phyloP scores from a whole-genome alignment of 495 filamentous ascomycete genomes.

The Xylaria sp. region DNA sequence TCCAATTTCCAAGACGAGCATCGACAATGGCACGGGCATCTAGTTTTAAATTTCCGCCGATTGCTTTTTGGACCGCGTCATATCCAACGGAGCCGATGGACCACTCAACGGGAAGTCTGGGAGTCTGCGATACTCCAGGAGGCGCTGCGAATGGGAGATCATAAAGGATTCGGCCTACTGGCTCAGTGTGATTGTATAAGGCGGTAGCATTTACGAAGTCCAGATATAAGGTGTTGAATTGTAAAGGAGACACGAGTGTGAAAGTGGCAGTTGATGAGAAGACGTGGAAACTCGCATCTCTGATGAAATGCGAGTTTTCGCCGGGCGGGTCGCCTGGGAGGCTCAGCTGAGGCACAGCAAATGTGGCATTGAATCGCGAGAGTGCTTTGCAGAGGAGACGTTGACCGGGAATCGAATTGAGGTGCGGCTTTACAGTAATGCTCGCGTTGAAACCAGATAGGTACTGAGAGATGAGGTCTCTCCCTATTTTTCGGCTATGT shows the following conservation, averaged over 20 bases:
- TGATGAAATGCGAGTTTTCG: conserved; percentile 70
- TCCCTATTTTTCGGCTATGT: conserved; percentile 65
- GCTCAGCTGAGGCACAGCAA: conserved; percentile 71
- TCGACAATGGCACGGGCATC: conserved; percentile 78
- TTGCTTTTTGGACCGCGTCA: conserved; percentile 76
- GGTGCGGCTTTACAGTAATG: conserved; percentile 72
- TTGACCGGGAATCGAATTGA: conserved; percentile 72
- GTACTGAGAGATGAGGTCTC: conserved; percentile 81
- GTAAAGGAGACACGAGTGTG: conserved; percentile 78
- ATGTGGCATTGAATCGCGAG: conserved; percentile 67
- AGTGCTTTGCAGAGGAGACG: conserved; percentile 76
- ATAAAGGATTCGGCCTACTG: conserved; percentile 78
- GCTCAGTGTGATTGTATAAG: conserved; percentile 78
- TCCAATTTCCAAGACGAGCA: conserved; percentile 75
- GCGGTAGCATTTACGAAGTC: conserved; percentile 83
- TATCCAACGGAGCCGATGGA: conserved; percentile 79
- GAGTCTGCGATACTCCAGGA: conserved; percentile 72
- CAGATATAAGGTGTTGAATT: conserved; percentile 72
- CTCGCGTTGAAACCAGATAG: conserved; percentile 86
- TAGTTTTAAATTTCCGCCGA: conserved; percentile 81
- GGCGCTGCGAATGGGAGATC: conserved; percentile 76
- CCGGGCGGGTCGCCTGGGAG: conserved; percentile 58
- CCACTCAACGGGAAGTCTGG: conserved; percentile 82
- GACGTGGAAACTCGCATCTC: conserved; percentile 85
- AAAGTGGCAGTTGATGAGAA: conserved; percentile 87